Evolutionary conservation across 2,329 filamentous ascomycete species (phyloP).

Genomic region (Fusarium praegraminearum): DNA sequence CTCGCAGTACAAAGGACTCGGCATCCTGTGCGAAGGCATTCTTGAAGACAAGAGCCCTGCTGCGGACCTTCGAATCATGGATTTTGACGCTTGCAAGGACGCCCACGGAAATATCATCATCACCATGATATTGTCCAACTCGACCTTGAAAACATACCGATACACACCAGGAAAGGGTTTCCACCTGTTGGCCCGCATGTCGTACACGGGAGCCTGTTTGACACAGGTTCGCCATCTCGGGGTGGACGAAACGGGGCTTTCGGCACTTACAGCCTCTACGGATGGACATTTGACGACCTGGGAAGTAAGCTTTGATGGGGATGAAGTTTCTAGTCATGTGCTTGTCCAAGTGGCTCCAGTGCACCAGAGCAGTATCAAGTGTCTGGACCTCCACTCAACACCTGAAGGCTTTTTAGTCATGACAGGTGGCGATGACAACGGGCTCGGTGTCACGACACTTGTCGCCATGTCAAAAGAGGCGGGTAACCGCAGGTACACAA

Average conservation of each 20-base stretch:
- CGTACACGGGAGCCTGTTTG: constrained; percentile 80
- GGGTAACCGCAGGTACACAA: constrained; percentile 39
- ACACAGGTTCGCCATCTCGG: constrained; percentile 70
- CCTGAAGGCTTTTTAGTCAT: constrained; percentile 63
- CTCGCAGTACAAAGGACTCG: constrained; percentile 62
- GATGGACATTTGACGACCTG: constrained; percentile 75
- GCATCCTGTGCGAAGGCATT: constrained; percentile 67
- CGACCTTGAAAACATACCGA: constrained; percentile 73
- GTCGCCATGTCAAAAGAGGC: constrained; percentile 28
- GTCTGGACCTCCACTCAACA: constrained; percentile 60
- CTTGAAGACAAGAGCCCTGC: constrained; percentile 63
- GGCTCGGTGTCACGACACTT: constrained; percentile 69
- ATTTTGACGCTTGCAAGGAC: constrained; percentile 71
- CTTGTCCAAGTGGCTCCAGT: constrained; percentile 59
- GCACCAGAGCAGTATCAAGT: constrained; percentile 87
- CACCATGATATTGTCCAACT: constrained; percentile 86
- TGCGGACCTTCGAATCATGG: constrained; percentile 82
- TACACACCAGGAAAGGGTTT: constrained; percentile 61
- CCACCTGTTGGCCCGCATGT: constrained; percentile 63
- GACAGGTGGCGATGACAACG: constrained; percentile 91
- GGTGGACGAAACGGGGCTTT: constrained; percentile 46
- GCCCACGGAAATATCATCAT: constrained; percentile 64
- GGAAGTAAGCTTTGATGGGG: constrained; percentile 39
- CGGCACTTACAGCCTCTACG: constrained; percentile 78
- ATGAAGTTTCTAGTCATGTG: constrained; percentile 35